phyloP scores from a whole-genome alignment of 2,329 filamentous ascomycete species.

The Alternaria gansuensis region DNA sequence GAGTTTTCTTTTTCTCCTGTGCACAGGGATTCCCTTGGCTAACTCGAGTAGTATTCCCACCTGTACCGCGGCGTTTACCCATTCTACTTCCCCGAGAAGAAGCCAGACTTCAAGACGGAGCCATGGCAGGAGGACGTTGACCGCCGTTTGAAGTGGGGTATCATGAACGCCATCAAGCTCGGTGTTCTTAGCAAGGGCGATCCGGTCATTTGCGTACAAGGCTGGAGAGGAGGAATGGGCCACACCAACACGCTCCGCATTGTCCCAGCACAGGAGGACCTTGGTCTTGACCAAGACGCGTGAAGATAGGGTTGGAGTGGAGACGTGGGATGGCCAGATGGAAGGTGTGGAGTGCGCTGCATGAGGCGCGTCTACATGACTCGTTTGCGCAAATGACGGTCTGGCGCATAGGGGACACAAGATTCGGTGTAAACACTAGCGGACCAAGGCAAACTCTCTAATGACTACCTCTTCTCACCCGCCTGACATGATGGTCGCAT shows the following conservation, averaged over 20 bases:
- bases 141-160: constrained; percentile 95
- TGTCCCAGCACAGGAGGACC: constrained; percentile 60
- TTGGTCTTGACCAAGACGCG: constrained; percentile 60
- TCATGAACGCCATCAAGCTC: constrained; percentile 84
- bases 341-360: constrained; percentile 28
- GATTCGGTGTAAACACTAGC: constrained; percentile 38
- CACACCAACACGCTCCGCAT: constrained; percentile 81
- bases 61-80: constrained; percentile 98
- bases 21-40: constrained; percentile 20
- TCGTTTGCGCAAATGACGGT: constrained; percentile 36
- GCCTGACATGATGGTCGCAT: neutral
- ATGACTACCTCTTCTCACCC: constrained; percentile 12
- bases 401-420: constrained; percentile 32
- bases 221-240: constrained; percentile 90
- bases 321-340: constrained; percentile 25
- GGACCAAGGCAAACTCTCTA: constrained; percentile 30
- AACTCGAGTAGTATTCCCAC: constrained; percentile 73
- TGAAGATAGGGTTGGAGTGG: constrained; percentile 33
- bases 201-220: constrained; percentile 83
- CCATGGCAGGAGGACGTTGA: constrained; percentile 99
- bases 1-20: constrained; percentile 42
- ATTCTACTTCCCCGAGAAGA: constrained; percentile 90
- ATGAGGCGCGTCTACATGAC: constrained; percentile 34
- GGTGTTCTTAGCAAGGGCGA: constrained; percentile 76
- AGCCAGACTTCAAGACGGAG: constrained; percentile 91